Base-by-base conservation (phyloP, 805 yeast species). In the Lipomyces sp. region DNA sequence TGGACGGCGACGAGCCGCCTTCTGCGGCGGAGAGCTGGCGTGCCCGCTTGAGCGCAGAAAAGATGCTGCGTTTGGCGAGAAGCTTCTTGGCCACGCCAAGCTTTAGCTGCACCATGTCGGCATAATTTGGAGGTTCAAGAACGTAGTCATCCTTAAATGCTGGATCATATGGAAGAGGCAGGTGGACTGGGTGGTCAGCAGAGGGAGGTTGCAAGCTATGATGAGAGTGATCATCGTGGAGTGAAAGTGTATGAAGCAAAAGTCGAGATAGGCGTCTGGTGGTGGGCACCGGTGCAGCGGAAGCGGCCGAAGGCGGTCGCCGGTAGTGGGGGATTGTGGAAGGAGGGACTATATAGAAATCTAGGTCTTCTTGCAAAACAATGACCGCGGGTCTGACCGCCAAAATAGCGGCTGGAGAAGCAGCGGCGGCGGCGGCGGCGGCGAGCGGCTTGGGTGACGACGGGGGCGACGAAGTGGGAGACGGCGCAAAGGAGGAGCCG, bases 361-460 rank as follows among this genome's bases (percentile, higher is more conserved):
- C 98, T 59, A 93, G 75, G 68, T 93, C 98, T 67, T 93, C 98
- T 56, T 97, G 75, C 47, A 93, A 74, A 3, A 91, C 96, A 49
- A 93, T 88, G 39, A 93, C 83, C 0, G 96, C 84, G 0, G 98
- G 98, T 59, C 87, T 85, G 54, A 80, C 81, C 57, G 79, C 81
- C 55, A 90, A 71, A 2, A 89, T 80, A 40, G 80, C 45, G 14
- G 45, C 47, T 3, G 51, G 45, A 8, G 47, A 38, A 24, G 24
- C 2, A 45, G 26, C 14, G 14, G 39, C n/a, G 51, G 47, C n/a
- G 28, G 38, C 23, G n/a, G 39, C 8, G 28, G 39, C 10, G 40
- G 39, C 10, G 33, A 44, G 8, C n/a, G n/a, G n/a, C n/a, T n/a
- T n/a, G 7, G 44, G 21, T 4, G 42, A 22, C 18, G 42, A 22